phyloP scores from a whole-genome alignment of 2,329 filamentous ascomycete species.

The Shiraia bambusicola region DNA sequence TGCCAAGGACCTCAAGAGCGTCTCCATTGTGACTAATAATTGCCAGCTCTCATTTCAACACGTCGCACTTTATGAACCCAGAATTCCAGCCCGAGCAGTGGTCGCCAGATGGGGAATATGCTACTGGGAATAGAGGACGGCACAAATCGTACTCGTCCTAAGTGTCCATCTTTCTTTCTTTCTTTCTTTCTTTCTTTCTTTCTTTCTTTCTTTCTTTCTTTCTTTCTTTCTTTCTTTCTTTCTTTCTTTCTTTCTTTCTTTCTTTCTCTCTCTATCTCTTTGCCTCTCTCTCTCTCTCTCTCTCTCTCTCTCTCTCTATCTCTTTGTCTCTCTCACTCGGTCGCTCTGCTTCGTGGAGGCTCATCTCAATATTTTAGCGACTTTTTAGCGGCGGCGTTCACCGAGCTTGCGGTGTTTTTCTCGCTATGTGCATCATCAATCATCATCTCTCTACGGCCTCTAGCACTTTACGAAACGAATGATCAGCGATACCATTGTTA shows the following conservation, averaged over 20 bases:
- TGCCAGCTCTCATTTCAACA: constrained; percentile 53
- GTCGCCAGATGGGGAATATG: constrained; percentile 52
- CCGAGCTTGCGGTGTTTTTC: constrained; percentile 33
- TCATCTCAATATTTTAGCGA: constrained; percentile 39
- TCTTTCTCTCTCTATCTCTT: constrained; percentile 19
- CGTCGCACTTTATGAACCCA: constrained; percentile 54
- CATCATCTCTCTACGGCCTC: constrained; percentile 33
- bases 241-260: constrained; percentile 17
- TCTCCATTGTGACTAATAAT: constrained; percentile 13
- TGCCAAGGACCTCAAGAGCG: not conserved
- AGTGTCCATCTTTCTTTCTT: too few relatives aligned
- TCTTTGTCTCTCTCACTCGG: constrained; percentile 16
- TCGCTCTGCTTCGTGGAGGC: constrained; percentile 27
- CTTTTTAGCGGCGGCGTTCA: constrained; percentile 42
- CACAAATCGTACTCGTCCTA: constrained; percentile 42
- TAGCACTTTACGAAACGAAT: constrained; percentile 33
- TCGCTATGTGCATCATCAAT: constrained; percentile 36
- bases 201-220: constrained; percentile 15
- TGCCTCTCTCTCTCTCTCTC: constrained; percentile 15
- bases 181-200: too few relatives aligned
- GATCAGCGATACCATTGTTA: constrained; percentile 41
- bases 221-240: constrained; percentile 16
- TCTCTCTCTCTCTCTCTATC: constrained; percentile 20
- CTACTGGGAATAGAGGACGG: constrained; percentile 40
- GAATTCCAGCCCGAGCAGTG: constrained; percentile 57